These are phyloP conservation scores for Zizania palustris DNA, from an alignment of 202 grass and related monocot genomes.

Conservation along the genomic window DNA sequence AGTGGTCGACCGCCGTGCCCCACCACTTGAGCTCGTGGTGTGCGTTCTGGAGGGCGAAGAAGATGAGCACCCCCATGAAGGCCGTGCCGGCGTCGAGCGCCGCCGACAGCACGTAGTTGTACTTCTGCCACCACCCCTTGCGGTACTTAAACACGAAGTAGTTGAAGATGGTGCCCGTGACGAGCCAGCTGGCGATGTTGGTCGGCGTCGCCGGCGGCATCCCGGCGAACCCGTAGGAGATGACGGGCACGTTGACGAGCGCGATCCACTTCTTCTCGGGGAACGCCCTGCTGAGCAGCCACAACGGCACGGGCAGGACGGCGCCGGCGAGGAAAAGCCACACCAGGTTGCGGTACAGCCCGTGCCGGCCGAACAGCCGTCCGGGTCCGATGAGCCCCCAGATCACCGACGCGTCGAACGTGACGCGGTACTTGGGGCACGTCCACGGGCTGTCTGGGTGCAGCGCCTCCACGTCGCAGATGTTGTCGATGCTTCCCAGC, in stretches of 20 bases:
- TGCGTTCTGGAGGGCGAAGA: conserved; percentile 95
- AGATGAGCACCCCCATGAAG: conserved; percentile 98
- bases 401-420: conserved; percentile 96
- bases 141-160: conserved; percentile 92
- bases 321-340: conserved; percentile 89
- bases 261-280: conserved; percentile 99
- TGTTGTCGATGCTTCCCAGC: conserved; percentile 92
- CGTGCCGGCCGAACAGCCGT: conserved; percentile 71
- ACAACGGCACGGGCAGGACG: conserved; percentile 86
- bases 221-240: conserved; percentile 96
- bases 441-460: conserved; percentile 98
- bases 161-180: conserved; percentile 94
- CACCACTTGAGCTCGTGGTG: conserved; percentile 89
- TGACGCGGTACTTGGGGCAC: conserved; percentile 95
- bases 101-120: conserved; percentile 98
- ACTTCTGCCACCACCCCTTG: conserved; percentile 97
- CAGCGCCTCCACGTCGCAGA: conserved; percentile 90
- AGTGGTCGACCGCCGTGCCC: conserved; percentile 89
- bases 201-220: conserved; percentile 98
- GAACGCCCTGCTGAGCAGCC: conserved; percentile 85
- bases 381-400: conserved; percentile 93
- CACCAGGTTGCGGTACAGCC: conserved; percentile 93
- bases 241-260: conserved; percentile 94
- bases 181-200: conserved; percentile 96
- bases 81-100: conserved; percentile 95